Evolutionary conservation across 345 rosid species (phyloP), one percentile per base, ranked within the genome.

Genomic region (Acer saccharum): DNA sequence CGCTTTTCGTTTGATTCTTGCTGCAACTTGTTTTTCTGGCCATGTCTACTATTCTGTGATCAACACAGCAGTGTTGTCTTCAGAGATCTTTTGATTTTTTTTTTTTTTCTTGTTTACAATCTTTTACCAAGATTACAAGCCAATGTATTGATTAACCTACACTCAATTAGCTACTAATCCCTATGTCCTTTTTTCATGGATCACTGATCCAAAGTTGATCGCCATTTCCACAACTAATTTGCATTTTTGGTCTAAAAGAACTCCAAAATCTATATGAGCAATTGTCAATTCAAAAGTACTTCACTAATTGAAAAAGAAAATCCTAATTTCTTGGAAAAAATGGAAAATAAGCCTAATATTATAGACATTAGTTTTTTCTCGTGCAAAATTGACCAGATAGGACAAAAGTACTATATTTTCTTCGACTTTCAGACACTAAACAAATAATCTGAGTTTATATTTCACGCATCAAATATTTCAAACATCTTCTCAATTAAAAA

Each of bases 111-210:
- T 43, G 17, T 50, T 50, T 50, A 50, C 55, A 50, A 43, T 72
- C 61, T 72, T 11, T 7, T 60, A 62, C 61, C 76, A 27, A 1
- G 9, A 64, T 74, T n/a, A 60, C n/a, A 12, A 13, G 48, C 6
- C 35, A 16, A 21, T 60, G 29, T 21, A 17, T 65, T 75, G 64
- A 75, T 75, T 65, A 29, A 46, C 29, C 50, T n/a, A 46, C 77
- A 75, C 62, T 75, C 29, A 65, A 54, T 54, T 54, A 6, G 17
- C 6, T 13, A 14, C 18, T 50, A 3, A 43, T 13, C 18, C 5
- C 17, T 2, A 50, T 0, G 14, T 6, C 6, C 55, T 12, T 2
- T 32, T 63, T 74, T 75, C 9, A 48, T 58, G 63, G 8, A 21
- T 7, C 63, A 58, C 10, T n/a, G 29, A 29, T 50, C 27, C 77